phyloP scores from a whole-genome alignment of 345 rosid genomes.

The Eucalyptus victrix region DNA sequence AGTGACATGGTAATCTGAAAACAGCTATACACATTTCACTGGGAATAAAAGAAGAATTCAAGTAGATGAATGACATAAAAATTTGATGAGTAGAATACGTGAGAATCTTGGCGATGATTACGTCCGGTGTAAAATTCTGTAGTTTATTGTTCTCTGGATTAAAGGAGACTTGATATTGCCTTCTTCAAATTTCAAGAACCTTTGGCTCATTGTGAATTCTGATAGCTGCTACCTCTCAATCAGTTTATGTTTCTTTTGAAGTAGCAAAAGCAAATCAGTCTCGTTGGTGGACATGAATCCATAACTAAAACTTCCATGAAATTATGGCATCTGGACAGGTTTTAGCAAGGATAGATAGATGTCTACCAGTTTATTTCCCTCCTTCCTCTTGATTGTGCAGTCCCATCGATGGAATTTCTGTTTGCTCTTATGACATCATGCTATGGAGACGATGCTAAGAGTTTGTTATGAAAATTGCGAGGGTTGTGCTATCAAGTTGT shows the following conservation, averaged over 20 bases:
- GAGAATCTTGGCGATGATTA: neutral
- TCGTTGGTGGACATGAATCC: neutral
- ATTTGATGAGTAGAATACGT: neutral
- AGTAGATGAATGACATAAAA: neutral
- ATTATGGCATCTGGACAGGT: neutral
- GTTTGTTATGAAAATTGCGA: neutral
- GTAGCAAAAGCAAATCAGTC: neutral
- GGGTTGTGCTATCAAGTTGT: neutral
- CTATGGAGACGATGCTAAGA: neutral
- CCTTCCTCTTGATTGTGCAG: neutral
- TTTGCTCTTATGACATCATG: neutral
- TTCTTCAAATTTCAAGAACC: neutral
- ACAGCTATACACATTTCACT: neutral
- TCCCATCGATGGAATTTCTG: neutral
- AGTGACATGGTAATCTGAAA: neutral
- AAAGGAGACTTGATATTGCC: neutral
- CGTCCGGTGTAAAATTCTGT: neutral
- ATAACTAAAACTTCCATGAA: neutral
- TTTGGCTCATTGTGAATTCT: neutral
- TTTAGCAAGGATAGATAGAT: neutral
- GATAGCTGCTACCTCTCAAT: neutral
- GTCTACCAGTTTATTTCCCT: neutral
- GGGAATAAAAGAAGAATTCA: neutral
- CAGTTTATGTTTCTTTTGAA: neutral
- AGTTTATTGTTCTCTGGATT: neutral